Percentiles rank a stretch among this genome's conserved stretches.
Evolutionary conservation across 1,284 basidiomycete genomes (phyloP).

Genomic region (Trichosporon coremiiforme): DNA sequence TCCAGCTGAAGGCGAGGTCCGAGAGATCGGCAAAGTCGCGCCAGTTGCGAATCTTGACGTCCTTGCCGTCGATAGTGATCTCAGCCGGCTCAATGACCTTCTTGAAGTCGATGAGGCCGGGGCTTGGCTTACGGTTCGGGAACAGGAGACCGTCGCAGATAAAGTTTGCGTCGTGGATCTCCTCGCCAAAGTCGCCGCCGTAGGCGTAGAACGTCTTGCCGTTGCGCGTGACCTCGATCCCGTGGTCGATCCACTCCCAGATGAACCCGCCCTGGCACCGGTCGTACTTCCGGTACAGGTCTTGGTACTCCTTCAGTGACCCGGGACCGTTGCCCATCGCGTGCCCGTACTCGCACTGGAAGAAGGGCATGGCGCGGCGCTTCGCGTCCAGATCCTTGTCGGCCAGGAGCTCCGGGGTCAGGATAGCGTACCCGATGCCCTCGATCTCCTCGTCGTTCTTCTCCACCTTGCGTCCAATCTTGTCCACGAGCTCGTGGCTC

Average conservation of each 20-base stretch:
- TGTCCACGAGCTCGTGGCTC: conserved; percentile 28
- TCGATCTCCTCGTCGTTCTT: conserved; percentile 29
- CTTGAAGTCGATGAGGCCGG: conserved; percentile 33
- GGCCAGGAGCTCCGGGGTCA: conserved; percentile 22
- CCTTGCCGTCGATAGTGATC: neutral
- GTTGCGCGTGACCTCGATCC: neutral
- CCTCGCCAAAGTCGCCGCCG: too few species aligned
- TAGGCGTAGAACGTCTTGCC: too few species aligned
- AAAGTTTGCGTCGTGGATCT: too few species aligned
- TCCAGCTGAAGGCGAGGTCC: conserved; percentile 30
- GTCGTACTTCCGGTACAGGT: conserved; percentile 36
- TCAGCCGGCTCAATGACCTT: conserved; percentile 33
- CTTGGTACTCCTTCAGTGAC: conserved; percentile 33
- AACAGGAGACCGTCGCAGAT: too few species aligned
- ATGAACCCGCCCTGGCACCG: conserved; percentile 4
- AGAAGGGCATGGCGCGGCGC: conserved; percentile 32
- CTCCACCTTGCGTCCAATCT: conserved; percentile 29
- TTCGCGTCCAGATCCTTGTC: conserved; percentile 25
- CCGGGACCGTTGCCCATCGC: conserved; percentile 41
- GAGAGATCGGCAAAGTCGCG: conserved; percentile 32
- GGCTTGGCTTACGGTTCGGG: conserved; percentile 31
- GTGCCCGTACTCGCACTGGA: conserved; percentile 36
- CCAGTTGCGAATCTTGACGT: conserved; percentile 22
- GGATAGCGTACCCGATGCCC: conserved; percentile 25
- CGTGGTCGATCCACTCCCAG: too few species aligned